Percentiles rank a stretch among this genome's conserved stretches.
These are phyloP conservation scores for Casuarina cunninghamiana DNA, from an alignment of 306 rosid genomes.

Conservation along the genomic window DNA sequence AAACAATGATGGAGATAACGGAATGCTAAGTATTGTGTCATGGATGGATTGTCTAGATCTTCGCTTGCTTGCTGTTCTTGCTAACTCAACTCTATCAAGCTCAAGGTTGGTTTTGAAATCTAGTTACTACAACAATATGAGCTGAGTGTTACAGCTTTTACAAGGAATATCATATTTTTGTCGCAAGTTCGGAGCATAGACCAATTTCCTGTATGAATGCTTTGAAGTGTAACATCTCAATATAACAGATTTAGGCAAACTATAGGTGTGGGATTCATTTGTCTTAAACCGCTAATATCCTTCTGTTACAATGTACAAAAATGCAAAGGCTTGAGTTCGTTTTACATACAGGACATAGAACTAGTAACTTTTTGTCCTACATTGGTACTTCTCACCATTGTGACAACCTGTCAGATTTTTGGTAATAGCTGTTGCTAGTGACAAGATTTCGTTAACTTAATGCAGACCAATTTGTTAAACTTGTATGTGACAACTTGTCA, in stretches of 20 bases:
- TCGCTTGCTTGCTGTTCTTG: conserved; percentile 6
- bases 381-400: background rate
- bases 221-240: background rate
- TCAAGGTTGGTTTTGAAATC: background rate
- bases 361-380: background rate
- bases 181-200: background rate
- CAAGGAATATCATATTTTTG: background rate
- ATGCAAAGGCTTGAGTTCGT: background rate
- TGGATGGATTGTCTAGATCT: conserved; percentile 4
- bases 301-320: background rate
- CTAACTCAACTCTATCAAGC: conserved; percentile 9
- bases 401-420: background rate
- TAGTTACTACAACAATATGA: background rate
- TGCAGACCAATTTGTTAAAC: background rate
- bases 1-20: background rate
- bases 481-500: background rate
- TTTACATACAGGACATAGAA: background rate
- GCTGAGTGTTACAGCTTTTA: background rate
- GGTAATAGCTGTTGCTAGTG: background rate
- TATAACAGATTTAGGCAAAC: background rate
- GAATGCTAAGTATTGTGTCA: background rate
- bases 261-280: background rate
- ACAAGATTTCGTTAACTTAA: background rate
- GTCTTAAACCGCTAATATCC: background rate
- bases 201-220: too few species aligned